Base-by-base conservation (phyloP, 2,329 filamentous ascomycete genomes). In the Aureobasidium sp. region DNA sequence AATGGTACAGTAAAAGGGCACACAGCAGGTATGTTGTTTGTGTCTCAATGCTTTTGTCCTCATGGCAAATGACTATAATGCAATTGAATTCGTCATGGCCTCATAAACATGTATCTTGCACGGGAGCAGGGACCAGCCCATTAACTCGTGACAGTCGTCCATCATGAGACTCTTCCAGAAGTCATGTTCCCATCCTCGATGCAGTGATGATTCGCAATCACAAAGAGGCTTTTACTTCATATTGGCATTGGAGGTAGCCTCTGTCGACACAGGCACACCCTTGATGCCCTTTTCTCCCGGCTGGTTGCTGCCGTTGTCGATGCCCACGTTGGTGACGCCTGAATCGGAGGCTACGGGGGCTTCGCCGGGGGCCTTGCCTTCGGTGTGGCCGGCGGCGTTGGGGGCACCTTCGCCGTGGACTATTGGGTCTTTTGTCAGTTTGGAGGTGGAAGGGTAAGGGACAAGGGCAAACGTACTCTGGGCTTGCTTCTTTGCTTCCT, bases 331-430 rank as follows among this genome's bases (percentile, higher is more conserved):
- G 31, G 68, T 69, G 25, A 65, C 64, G 11, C 68, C 67, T 9
- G 70, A 72, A 65, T 73, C 71, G 17, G 69, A 71, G 4, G 70
- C 70, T 6, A 72, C 70, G 27, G 70, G 67, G 19, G 67, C 67
- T 45, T 71, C 65, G 46, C 70, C 69, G 7, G 69, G 70, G 6
- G 59, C 57, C 21, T 60, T 35, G 45, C 63, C 64, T 31, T 70
- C 67, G 23, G 65, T 71, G 62, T 68, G 65, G 51, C 67, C 69
- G 10, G 67, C 65, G 13, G 70, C 70, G 62, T 72, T 71, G 47
- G 65, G 62, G 11, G 70, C 69, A 50, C 70, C 70, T 37, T 66
- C 63, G 45, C 70, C 70, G 40, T 73, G 64, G 46, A 66, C 63
- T 68, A 46, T 11, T 8, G 2, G 35, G 2, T 9, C 2, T n/a